Evolutionary conservation across 2,329 filamentous ascomycete species (phyloP), one percentile per base, ranked within the genome.

Genomic region (Zopfia rhizophila): DNA sequence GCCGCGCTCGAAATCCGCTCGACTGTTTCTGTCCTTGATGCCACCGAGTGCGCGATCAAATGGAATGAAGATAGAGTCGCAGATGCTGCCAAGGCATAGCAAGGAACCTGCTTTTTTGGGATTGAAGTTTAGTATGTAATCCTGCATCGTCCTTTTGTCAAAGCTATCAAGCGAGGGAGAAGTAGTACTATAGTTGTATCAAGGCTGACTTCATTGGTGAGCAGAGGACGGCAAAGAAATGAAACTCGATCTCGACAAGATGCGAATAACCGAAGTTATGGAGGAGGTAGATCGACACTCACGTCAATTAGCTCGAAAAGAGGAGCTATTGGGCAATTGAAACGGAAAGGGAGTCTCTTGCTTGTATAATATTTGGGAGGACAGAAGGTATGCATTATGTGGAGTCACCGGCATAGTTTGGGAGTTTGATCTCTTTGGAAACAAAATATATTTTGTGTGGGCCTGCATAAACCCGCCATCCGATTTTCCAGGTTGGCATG

Each of bases 161-260:
- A n/a, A n/a, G n/a, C n/a, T n/a, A n/a, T n/a, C n/a, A n/a, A n/a
- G n/a, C n/a, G n/a, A n/a, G n/a, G n/a, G n/a, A n/a, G n/a, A n/a
- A n/a, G n/a, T n/a, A n/a, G n/a, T n/a, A n/a, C n/a, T n/a, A n/a
- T n/a, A n/a, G n/a, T n/a, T n/a, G n/a, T n/a, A n/a, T n/a, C n/a
- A n/a, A n/a, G n/a, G n/a, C n/a, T n/a, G n/a, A n/a, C n/a, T n/a
- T n/a, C n/a, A n/a, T n/a, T n/a, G n/a, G n/a, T n/a, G n/a, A n/a
- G n/a, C 68, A 95, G 90, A 96, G 81, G 94, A 97, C 68, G 94
- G 94, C 61, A 96, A 93, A 76, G 87, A 95, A 65, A 84, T 97
- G 77, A 84, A 85, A 23, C 82, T 97, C 27, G 86, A 96, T 68
- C 82, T 90, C 57, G 86, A 90, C 60, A 88, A 87, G 72, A 79